Conservation (phyloP, 2,329 filamentous ascomycete genomes). For the Fusarium sp. region DNA sequence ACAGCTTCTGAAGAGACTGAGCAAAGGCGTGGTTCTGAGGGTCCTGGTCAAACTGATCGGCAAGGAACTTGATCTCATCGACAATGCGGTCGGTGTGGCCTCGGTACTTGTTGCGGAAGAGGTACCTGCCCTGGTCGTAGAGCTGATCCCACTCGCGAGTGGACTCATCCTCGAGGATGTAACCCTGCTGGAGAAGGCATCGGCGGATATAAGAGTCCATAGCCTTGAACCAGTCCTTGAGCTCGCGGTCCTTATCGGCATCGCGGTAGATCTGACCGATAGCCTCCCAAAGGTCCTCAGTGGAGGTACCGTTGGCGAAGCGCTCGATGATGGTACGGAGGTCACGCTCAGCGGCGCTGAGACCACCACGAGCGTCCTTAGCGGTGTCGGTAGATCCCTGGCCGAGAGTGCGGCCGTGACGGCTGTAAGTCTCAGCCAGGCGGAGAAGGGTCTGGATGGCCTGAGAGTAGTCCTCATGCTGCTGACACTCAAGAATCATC, state of each 20-base stretch:
- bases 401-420: slow-evolving; percentile 75
- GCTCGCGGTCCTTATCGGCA: slow-evolving; percentile 85
- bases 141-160: slow-evolving; percentile 85
- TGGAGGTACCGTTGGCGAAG: slow-evolving; percentile 94
- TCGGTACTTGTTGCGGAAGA: slow-evolving; percentile 90
- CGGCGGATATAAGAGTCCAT: slow-evolving; percentile 82
- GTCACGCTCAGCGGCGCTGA: slow-evolving; percentile 80
- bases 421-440: slow-evolving; percentile 85
- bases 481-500: slow-evolving; percentile 96
- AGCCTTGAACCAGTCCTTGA: slow-evolving; percentile 88
- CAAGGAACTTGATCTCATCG: slow-evolving; percentile 91
- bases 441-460: slow-evolving; percentile 89
- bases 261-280: slow-evolving; percentile 88
- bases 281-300: slow-evolving; percentile 84
- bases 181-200: slow-evolving; percentile 89
- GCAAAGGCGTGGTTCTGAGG: slow-evolving; percentile 86
- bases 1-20: slow-evolving; percentile 81
- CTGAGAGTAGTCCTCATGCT: slow-evolving; percentile 91
- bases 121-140: slow-evolving; percentile 85
- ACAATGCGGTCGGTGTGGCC: slow-evolving; percentile 85
- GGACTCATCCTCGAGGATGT: slow-evolving; percentile 83
- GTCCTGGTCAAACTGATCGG: slow-evolving; percentile 89
- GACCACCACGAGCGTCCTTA: slow-evolving; percentile 75
- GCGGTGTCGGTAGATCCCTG: slow-evolving; percentile 74
- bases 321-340: slow-evolving; percentile 87